Evolutionary conservation across 768 basidiomycete genomes (phyloP), one percentile per base, ranked within the genome.

Genomic region (Lentinula detonsa): DNA sequence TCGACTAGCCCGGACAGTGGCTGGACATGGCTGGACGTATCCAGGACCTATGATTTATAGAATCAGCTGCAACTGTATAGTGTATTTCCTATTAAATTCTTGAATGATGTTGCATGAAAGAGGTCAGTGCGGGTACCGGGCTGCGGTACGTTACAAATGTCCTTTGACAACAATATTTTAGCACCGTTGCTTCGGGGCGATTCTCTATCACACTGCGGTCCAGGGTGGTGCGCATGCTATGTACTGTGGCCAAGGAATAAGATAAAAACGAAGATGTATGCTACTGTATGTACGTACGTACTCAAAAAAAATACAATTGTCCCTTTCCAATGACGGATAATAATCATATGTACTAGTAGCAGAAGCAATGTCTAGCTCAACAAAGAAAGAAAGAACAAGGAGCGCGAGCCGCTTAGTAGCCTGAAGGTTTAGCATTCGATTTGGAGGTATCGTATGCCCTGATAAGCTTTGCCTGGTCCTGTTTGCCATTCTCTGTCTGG

Each of bases 391-490:
- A 28, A 5, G 16, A 16, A 18, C 6, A 39, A 10, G 1, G 31
- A 5, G 16, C 2, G 23, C 18, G 11, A 15, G n/a, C 31, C 10
- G 18, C 15, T 74, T 80, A 90, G 70, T 93, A 91, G 43, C 92
- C 92, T 59, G 87, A 82, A 6, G 92, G 92, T 67, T 85, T 81
- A 57, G 81, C 80, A 66, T 81, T 74, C 62, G 87, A 81, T 70
- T 90, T 86, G 35, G 90, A 89, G 40, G 93, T 94, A 72, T 94
- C 93, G 68, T 95, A 93, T 31, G 91, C 91, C 59, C 92, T 77
- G 65, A 94, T 93, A 62, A 94, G 75, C 67, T 85, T 81, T 53
- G 90, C 82, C 72, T 98, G 95, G 73, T 96, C 95, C 74, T 95
- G 89, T 64, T 85, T 85, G 34, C 85, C 84, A 65, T 89, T 90